A percentile compares a stretch with the other conserved stretches of the same genome.
phyloP scores from a whole-genome alignment of 768 basidiomycete genomes.

The Lyophyllum semitale region DNA sequence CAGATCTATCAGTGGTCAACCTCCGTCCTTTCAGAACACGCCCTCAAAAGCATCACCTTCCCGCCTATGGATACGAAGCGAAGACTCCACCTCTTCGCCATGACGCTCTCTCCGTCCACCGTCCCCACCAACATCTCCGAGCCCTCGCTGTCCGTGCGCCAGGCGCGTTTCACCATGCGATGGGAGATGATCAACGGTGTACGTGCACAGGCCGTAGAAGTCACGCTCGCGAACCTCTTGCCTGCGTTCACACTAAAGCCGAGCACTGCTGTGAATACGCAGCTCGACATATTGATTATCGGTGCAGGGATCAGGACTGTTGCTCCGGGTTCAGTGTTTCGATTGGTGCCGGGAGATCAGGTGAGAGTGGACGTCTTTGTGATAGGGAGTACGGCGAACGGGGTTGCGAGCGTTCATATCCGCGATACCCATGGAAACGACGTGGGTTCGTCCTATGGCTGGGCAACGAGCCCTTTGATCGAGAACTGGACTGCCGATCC shows the following conservation, averaged over 20 bases:
- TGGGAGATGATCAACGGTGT: constrained; percentile 41
- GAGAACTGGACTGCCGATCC: constrained; percentile 41
- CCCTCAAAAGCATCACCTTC: constrained; percentile 45
- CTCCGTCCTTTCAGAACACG: constrained; percentile 39
- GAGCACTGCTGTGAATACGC: constrained; percentile 31
- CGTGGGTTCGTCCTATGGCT: constrained; percentile 36
- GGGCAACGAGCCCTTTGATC: constrained; percentile 37
- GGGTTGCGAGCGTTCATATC: constrained; percentile 33
- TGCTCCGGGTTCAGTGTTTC: constrained; percentile 38
- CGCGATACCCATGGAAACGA: constrained; percentile 33
- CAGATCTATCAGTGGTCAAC: constrained; percentile 49
- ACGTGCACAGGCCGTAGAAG: constrained; percentile 49
- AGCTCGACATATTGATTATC: constrained; percentile 35
- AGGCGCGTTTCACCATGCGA: constrained; percentile 44
- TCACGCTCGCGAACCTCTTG: constrained; percentile 53
- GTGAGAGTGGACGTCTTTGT: constrained; percentile 49
- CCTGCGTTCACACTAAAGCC: constrained; percentile 30
- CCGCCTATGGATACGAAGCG: constrained; percentile 30
- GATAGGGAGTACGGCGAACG: constrained; percentile 28
- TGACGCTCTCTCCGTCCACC: constrained; percentile 39
- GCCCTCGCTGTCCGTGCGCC: constrained; percentile 40
- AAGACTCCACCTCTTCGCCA: constrained; percentile 47
- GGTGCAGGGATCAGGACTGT: constrained; percentile 45
- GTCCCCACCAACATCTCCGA: constrained; percentile 5
- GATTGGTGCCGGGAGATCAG: constrained; percentile 55